Conservation (phyloP, 2,329 filamentous ascomycete genomes). For the Aspergillus novofumigatus region DNA sequence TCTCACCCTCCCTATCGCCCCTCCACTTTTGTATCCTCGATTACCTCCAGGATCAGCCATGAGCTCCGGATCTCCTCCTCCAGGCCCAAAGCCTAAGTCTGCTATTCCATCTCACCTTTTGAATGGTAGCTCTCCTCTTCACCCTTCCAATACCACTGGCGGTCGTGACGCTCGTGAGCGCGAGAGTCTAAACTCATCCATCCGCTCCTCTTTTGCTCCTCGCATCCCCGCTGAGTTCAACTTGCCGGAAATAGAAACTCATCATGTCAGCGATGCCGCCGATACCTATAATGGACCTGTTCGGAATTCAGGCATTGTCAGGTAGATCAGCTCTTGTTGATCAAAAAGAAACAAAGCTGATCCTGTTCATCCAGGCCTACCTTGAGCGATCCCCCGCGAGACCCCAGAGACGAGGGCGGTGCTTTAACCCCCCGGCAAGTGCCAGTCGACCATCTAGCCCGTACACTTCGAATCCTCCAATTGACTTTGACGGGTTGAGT, state of each 20-base stretch:
- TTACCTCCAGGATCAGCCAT: constrained; percentile 29
- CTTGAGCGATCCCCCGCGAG: constrained; percentile 49
- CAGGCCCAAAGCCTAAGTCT: constrained; percentile 46
- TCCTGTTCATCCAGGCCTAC: constrained; percentile 18
- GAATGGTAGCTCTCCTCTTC: constrained; percentile 53
- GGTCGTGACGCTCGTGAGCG: constrained; percentile 52
- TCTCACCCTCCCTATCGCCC: neutral
- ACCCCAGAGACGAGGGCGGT: constrained; percentile 49
- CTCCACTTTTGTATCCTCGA: neutral
- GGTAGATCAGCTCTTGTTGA: constrained; percentile 18
- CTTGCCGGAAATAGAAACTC: constrained; percentile 14
- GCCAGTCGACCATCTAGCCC: constrained; percentile 48
- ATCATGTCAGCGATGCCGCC: constrained; percentile 15
- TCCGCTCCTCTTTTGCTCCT: constrained; percentile 53
- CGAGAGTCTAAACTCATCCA: constrained; percentile 56
- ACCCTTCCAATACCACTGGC: constrained; percentile 38
- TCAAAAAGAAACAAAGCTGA: neutral
- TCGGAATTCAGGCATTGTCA: constrained; percentile 17
- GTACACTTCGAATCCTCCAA: constrained; percentile 47
- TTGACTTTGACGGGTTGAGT: constrained; percentile 50
- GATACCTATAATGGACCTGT: constrained; percentile 14
- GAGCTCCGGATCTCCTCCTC: constrained; percentile 41
- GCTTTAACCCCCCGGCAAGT: constrained; percentile 49
- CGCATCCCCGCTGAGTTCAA: constrained; percentile 31
- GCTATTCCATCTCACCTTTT: constrained; percentile 55